These are phyloP conservation scores for Capsicum baccatum DNA, from an alignment of 257 asterid genomes.

Conservation along the genomic window DNA sequence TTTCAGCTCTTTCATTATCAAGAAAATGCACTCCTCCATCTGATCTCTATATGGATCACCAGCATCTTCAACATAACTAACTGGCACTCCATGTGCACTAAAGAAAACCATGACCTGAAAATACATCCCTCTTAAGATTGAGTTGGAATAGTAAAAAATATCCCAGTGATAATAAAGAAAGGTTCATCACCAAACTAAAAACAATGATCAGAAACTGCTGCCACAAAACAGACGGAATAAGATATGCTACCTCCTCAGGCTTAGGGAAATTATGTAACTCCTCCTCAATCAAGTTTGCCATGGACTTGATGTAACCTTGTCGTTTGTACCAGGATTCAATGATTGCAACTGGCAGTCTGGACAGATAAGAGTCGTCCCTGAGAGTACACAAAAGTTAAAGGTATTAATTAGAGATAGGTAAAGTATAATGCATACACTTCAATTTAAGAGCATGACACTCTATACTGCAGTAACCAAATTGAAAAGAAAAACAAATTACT, in stretches of 20 bases:
- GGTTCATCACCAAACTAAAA: not conserved
- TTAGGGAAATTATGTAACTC: conserved; percentile 63
- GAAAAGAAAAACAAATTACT: conserved; percentile 40
- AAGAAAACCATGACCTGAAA: conserved; percentile 83
- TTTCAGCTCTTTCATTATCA: conserved; percentile 91
- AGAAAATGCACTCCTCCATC: conserved; percentile 91
- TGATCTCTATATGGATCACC: conserved; percentile 94
- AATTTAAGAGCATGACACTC: not conserved
- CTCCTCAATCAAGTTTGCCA: conserved; percentile 88
- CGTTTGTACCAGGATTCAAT: conserved; percentile 96
- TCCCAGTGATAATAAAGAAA: not conserved
- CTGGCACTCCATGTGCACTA: conserved; percentile 98
- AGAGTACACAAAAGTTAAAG: conserved; percentile 27
- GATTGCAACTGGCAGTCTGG: conserved; percentile 79
- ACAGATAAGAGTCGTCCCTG: conserved; percentile 71
- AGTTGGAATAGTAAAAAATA: not conserved
- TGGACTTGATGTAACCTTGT: conserved; percentile 81
- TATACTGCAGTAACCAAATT: not conserved
- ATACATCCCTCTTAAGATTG: conserved; percentile 28
- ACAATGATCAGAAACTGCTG: not conserved
- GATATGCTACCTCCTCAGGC: conserved; percentile 68
- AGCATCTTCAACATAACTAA: conserved; percentile 87
- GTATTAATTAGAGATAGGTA: conserved; percentile 24
- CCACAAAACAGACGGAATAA: not conserved
- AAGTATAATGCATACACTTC: not conserved